Evolutionary conservation across 176 grass and related monocot species (phyloP), one percentile per base, ranked within the genome.

Genomic region (Hyparrhenia diplandra): DNA sequence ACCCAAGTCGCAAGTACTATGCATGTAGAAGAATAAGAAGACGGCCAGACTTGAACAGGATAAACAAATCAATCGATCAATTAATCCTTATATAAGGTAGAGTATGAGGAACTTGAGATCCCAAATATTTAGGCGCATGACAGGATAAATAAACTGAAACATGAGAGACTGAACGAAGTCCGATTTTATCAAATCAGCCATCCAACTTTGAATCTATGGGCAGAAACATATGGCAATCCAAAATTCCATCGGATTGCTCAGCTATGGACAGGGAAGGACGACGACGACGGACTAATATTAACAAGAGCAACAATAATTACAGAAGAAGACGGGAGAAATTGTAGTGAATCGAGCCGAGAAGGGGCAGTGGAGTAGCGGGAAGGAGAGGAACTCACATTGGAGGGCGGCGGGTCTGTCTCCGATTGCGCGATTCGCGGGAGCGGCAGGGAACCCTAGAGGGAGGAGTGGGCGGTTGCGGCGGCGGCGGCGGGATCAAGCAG

Each of bases 381-480:
- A 55, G 20, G 51, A 10, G 51, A n/a, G 51, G 20, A 55, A 55
- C 51, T 55, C 20, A 55, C 51, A n/a, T 3, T 54, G 49, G 17
- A 54, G 49, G 17, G 47, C 47, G 17, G 47, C 1, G 1, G 5
- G 17, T 1, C 6, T 5, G 49, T 20, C 51, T 55, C 20, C 51
- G 51, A 55, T 55, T n/a, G 20, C 51, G 20, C 20, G 51, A 55
- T 55, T n/a, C 51, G 51, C 8, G 51, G 20, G 51, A 55, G 51
- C 51, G 51, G 51, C 51, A n/a, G 51, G 18, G 51, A 81, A 86
- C 78, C 85, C 84, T 86, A 80, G 76, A 11, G 17, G 68, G 41
- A 47, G 64, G 37, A 20, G 18, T 13, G 27, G 62, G 64, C 45
- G 65, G 4, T 16, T 27, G 24, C n/a, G 25, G n/a, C n/a, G n/a